Evolutionary conservation across 805 yeast genomes (phyloP), one percentile per base, ranked within the genome.

Genomic region (Schwanniomyces pseudopolymorphus): DNA sequence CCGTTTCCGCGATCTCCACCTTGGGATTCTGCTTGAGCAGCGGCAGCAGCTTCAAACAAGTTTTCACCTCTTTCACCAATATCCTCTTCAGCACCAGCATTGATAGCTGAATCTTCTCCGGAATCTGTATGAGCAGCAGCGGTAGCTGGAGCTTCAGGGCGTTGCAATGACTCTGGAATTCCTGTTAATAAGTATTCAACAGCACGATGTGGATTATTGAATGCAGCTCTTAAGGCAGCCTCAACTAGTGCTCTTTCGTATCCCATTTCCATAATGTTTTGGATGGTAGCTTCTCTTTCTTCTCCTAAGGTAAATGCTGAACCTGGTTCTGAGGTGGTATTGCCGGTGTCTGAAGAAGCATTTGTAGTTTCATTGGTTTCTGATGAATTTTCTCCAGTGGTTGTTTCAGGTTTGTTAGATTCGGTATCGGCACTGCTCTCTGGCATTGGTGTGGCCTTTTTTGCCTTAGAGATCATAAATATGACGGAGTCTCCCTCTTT

Each of bases 201-300:
- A 0, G 99, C 99, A 59, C 99, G 83, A 64, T 92, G 98, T 17
- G 99, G 98, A 68, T 94, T 91, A 70, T 92, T 92, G 72, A 83
- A 94, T 1, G 99, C 98, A 13, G 96, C 96, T 57, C 95, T 83
- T 63, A 94, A 72, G 0, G 99, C 99, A 39, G 83, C 80, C 68
- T 89, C 95, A 21, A 89, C 97, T 62, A 89, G 88, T 14, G 81
- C 78, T 57, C 96, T 83, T 43, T 86, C 89, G 62, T 90, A 94
- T 7, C 99, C 99, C 97, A 94, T 90, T 55, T 89, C 97, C 83
- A 90, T 80, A 65, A 94, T 90, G 61, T 85, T 85, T 48, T 75
- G 77, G 47, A 92, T 80, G 27, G 95, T 88, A 25, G 84, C 80
- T 57, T 87, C 89, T 56, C 96, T 80, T 49, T 84, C 84, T 33